phyloP scores from a whole-genome alignment of 371 early-diverging fungal species.

The Blakeslea trispora region DNA sequence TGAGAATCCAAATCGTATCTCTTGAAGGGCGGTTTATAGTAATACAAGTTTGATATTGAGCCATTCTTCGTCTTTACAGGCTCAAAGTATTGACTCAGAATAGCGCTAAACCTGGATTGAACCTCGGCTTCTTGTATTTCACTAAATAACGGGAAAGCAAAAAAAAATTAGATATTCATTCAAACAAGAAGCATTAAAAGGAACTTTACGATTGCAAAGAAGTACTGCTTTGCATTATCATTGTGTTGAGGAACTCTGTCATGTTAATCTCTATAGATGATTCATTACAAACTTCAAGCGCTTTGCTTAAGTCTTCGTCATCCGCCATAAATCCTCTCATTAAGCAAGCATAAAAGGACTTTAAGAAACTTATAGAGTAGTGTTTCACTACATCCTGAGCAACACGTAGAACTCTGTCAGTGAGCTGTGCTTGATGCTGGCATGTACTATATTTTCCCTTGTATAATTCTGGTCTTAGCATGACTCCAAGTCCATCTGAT shows the following conservation, averaged over 20 bases:
- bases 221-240: constrained; percentile 47
- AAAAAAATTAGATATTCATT: no score
- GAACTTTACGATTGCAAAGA: constrained; percentile 39
- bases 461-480: constrained; percentile 34
- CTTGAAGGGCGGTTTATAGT: constrained; percentile 62
- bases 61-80: constrained; percentile 47
- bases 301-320: constrained; percentile 57
- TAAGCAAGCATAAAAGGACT: constrained; percentile 64
- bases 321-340: constrained; percentile 60
- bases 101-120: constrained; percentile 52
- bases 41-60: constrained; percentile 53
- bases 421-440: constrained; percentile 23
- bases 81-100: constrained; percentile 66
- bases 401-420: constrained; percentile 38
- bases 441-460: constrained; percentile 34
- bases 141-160: constrained; percentile 13
- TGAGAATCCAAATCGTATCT: constrained; percentile 12
- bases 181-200: not conserved
- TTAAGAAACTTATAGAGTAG: constrained; percentile 63
- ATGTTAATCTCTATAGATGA: constrained; percentile 70
- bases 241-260: constrained; percentile 69
- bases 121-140: constrained; percentile 39
- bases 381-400: constrained; percentile 38
- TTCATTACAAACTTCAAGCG: constrained; percentile 60
- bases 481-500: constrained; percentile 42